Evolutionary conservation across 2,329 filamentous ascomycete species (phyloP).

Genomic region (Fusarium sp.): DNA sequence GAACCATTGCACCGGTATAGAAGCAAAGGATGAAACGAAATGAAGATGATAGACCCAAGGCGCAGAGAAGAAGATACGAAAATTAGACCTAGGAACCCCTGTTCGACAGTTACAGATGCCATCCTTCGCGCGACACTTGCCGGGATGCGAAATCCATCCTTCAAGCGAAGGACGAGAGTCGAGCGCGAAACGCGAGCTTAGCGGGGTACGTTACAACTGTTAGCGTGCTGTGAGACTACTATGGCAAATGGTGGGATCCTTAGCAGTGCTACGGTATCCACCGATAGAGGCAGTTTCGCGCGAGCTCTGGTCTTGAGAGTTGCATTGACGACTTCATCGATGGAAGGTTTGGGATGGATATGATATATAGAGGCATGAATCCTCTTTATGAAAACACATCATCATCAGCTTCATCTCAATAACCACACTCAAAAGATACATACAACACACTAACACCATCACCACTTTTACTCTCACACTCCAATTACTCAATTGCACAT

Average conservation of each 20-base stretch:
- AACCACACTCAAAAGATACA: neutral
- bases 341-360: neutral
- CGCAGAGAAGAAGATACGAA: neutral
- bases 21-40: too few species aligned
- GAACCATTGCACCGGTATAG: too few species aligned
- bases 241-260: neutral
- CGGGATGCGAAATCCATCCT: neutral
- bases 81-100: neutral
- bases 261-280: neutral
- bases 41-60: neutral
- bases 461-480: neutral
- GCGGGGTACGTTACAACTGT: neutral
- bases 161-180: neutral
- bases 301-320: too few species aligned
- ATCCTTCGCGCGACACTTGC: neutral
- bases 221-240: neutral
- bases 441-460: neutral
- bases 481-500: slow-evolving; percentile 8
- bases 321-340: neutral
- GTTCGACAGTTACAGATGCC: neutral
- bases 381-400: neutral
- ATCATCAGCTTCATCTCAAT: neutral
- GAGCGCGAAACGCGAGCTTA: neutral
- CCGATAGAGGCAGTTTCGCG: neutral
- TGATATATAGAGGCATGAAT: slow-evolving; percentile 20